Evolutionary conservation across 495 filamentous ascomycete genomes (phyloP), one percentile per base, ranked within the genome.

Genomic region (Xylona heveae): DNA sequence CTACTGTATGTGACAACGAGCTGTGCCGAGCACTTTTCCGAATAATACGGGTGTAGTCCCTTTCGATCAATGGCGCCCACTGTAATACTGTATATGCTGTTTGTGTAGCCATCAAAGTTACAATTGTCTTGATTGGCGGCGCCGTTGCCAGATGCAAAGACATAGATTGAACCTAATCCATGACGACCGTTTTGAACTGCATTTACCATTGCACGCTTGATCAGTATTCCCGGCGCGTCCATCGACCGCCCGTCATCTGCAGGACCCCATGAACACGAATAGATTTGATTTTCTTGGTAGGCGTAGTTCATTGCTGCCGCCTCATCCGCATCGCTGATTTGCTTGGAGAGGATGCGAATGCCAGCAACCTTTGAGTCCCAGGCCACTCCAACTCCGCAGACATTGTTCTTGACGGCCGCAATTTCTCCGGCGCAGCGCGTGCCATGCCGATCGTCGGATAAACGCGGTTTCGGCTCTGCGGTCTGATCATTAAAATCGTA

Each of bases 71-170:
- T 74, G 19, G 85, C 88, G 13, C 90, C 88, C 19, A 95, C 83
- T 1, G 84, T 92, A 43, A 97, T 82, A 46, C 80, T 92, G 62
- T 95, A 97, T 35, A 97, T 97, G 46, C 82, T 92, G 56, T 97
- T 97, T 41, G 90, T 95, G 51, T 97, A 97, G 7, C 88, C 88
- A 47, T 97, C 88, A 45, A 95, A 97, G 48, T 97, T 97, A 66
- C 88, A 97, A 54, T 97, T 94, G 47, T 97, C 88, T 24, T 76
- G 84, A 29, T 46, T 63, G n/a, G 54, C 51, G 16, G 83, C 90
- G 22, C 88, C 88, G 47, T 97, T 97, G 35, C 88, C 88, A 39
- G 84, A 88, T 12, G 88, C 88, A 52, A 97, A 97, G 30, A 97
- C 88, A 42, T 81, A 97, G 38, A 97, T 74, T 8, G 82, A 88